These are phyloP conservation scores for Tephrocybe sp. DNA, from an alignment of 768 basidiomycete species.

Conservation along the genomic window DNA sequence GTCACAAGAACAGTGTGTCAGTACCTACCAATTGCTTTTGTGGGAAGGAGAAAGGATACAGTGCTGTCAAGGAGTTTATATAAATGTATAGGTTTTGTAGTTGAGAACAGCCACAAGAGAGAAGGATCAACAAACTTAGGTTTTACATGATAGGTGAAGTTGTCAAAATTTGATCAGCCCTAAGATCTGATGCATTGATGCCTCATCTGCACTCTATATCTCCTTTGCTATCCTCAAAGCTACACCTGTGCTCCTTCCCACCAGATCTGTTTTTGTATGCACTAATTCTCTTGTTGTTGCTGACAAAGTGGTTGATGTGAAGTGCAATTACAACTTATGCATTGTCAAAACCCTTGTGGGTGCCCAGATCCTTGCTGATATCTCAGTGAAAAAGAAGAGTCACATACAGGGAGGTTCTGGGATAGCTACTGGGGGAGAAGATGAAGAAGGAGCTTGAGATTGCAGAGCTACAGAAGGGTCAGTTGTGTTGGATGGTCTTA, in stretches of 20 bases:
- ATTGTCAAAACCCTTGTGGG: conserved; percentile 91
- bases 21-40: too few relatives aligned
- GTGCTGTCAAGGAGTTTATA: too few relatives aligned
- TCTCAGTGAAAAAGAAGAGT: conserved; percentile 45
- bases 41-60: too few relatives aligned
- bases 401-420: conserved; percentile 68
- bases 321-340: conserved; percentile 81
- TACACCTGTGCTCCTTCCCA: conserved; percentile 61
- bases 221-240: conserved; percentile 73
- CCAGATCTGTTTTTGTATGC: conserved; percentile 63
- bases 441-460: conserved; percentile 45
- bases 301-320: conserved; percentile 77
- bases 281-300: conserved; percentile 82
- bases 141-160: too few relatives aligned
- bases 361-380: conserved; percentile 68
- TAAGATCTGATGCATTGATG: too few relatives aligned
- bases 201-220: conserved; percentile 74
- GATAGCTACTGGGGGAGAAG: conserved; percentile 49
- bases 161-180: too few relatives aligned
- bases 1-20: too few relatives aligned
- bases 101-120: too few relatives aligned
- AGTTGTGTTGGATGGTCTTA: too few relatives aligned
- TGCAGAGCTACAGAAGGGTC: conserved; percentile 44
- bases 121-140: too few relatives aligned
- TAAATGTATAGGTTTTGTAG: too few relatives aligned